Conservation (phyloP, 345 rosid species). For the Cardiospermum halicacabum region DNA sequence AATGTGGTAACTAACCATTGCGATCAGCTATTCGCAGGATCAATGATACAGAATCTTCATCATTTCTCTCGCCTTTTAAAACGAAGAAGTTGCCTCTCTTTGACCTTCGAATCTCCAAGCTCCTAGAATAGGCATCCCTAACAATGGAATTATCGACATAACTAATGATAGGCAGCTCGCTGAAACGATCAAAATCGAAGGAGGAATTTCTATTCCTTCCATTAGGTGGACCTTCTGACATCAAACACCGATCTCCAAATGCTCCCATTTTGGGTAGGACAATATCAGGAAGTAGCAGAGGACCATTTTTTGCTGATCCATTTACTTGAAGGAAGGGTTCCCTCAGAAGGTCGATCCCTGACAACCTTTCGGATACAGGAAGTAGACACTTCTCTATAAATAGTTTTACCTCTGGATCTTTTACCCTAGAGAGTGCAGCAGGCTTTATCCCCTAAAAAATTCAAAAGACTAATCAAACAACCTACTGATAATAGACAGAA, state of each 20-base stretch:
- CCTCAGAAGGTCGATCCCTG: slow-evolving; percentile 72
- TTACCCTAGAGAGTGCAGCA: slow-evolving; percentile 67
- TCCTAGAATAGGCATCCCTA: slow-evolving; percentile 22
- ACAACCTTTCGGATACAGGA: slow-evolving; percentile 65
- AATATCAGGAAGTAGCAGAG: slow-evolving; percentile 56
- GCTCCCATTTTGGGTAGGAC: slow-evolving; percentile 63
- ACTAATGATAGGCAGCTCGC: slow-evolving; percentile 50
- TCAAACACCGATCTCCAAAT: slow-evolving; percentile 64
- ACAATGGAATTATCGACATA: slow-evolving; percentile 33
- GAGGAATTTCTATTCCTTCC: slow-evolving; percentile 32
- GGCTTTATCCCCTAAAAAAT: slow-evolving; percentile 76
- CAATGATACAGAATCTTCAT: slow-evolving; percentile 64
- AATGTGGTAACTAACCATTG: slow-evolving; percentile 40
- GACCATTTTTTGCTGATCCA: slow-evolving; percentile 41
- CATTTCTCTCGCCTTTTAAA: slow-evolving; percentile 65
- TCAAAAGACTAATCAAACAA: slow-evolving; percentile 9
- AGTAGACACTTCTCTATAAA: slow-evolving; percentile 89
- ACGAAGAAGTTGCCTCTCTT: slow-evolving; percentile 57
- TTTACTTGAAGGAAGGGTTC: slow-evolving; percentile 70
- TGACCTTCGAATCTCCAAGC: slow-evolving; percentile 57
- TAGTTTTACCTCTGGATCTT: slow-evolving; percentile 56
- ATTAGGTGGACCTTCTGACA: slow-evolving; percentile 71
- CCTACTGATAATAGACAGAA: not conserved
- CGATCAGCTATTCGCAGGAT: slow-evolving; percentile 71
- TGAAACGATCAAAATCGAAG: slow-evolving; percentile 54